A percentile compares a stretch with the other conserved stretches of the same genome.
Evolutionary conservation across 2,329 filamentous ascomycete genomes (phyloP).

Genomic region (Plectosphaerella cucumerina): DNA sequence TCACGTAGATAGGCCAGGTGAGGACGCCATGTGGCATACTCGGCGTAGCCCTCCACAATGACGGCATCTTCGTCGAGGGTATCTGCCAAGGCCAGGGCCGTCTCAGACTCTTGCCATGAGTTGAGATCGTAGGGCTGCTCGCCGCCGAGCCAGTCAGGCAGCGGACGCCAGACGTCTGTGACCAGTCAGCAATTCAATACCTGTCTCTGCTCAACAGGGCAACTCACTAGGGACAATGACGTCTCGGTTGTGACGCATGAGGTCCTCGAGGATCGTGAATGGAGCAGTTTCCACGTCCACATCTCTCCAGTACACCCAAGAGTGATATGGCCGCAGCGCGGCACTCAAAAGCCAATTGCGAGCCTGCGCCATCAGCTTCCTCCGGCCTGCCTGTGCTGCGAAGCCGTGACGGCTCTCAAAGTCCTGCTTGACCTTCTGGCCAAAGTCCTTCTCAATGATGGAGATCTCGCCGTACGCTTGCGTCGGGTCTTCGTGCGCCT

Average conservation of each 20-base stretch:
- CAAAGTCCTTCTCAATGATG: constrained; percentile 98
- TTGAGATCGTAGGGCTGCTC: constrained; percentile 98
- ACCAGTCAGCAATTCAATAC: background rate
- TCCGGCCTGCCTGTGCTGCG: constrained; percentile 85
- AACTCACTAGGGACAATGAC: constrained; percentile 94
- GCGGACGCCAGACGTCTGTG: constrained; percentile 91
- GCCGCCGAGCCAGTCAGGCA: constrained; percentile 96
- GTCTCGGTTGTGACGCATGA: constrained; percentile 99
- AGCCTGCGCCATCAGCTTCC: constrained; percentile 97
- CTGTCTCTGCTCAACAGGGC: background rate
- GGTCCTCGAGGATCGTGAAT: constrained; percentile 91
- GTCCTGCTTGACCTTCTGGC: constrained; percentile 95
- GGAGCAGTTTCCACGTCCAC: constrained; percentile 97
- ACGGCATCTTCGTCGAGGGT: constrained; percentile 96
- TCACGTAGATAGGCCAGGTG: constrained; percentile 96
- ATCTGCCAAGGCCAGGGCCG: constrained; percentile 86
- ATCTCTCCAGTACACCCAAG: constrained; percentile 99
- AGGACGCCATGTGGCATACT: constrained; percentile 97
- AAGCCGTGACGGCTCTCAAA: constrained; percentile 97
- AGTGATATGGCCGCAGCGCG: constrained; percentile 88
- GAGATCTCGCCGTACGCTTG: constrained; percentile 93
- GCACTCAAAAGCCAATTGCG: constrained; percentile 96
- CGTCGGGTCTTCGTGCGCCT: constrained; percentile 72
- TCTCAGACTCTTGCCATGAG: constrained; percentile 99
- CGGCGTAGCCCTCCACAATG: constrained; percentile 97